These are phyloP conservation scores for Yarrowia galli DNA, from an alignment of 1,139 yeast species.

Conservation along the genomic window DNA sequence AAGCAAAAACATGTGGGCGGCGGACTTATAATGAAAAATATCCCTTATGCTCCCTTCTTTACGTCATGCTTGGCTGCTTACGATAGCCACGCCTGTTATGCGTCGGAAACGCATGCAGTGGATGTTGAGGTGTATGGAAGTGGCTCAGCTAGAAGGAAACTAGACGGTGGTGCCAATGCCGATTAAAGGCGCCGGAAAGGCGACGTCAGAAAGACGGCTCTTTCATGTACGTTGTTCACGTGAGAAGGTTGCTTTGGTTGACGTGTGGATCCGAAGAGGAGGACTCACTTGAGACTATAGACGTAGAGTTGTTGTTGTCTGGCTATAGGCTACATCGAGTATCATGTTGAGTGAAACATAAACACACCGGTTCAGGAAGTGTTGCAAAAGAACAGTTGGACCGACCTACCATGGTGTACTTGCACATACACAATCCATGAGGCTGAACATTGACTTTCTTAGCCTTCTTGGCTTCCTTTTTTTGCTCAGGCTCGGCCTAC, in stretches of 20 bases:
- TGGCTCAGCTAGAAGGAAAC: no score
- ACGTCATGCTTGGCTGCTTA: conserved; percentile 28
- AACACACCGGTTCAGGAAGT: no score
- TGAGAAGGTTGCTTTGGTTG: neutral
- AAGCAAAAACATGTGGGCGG: neutral
- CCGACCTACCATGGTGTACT: no score
- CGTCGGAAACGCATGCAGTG: conserved; percentile 12
- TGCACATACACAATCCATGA: no score
- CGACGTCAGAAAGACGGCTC: neutral
- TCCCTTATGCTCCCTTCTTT: neutral
- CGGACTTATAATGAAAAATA: no score
- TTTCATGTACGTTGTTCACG: conserved; percentile 13
- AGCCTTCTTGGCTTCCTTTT: neutral
- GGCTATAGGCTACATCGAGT: no score
- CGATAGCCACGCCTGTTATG: conserved; percentile 28
- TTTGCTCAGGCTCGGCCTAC: neutral
- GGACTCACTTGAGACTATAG: neutral
- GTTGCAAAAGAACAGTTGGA: no score
- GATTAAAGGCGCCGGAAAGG: no score
- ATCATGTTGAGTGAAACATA: no score
- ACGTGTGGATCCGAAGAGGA: no score
- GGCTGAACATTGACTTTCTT: no score
- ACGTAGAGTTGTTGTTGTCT: neutral
- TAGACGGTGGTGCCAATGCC: no score
- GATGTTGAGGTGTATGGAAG: conserved; percentile 9